Evolutionary conservation across 139 green algal genomes (phyloP).

Genomic region (Micractinium sp.): DNA sequence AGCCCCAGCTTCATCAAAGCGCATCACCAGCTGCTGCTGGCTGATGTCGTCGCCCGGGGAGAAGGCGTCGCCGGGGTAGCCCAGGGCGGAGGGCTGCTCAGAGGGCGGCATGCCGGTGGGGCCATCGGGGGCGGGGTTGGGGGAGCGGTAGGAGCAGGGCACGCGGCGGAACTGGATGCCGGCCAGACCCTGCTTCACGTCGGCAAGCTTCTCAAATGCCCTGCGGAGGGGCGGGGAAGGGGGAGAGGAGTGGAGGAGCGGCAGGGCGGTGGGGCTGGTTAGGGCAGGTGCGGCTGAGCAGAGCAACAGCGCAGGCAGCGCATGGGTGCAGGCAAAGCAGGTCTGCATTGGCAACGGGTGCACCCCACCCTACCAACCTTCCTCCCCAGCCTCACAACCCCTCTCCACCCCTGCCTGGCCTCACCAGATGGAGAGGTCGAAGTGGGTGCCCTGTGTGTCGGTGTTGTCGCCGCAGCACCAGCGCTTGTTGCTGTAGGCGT

Average conservation of each 20-base stretch:
- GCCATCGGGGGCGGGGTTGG: not conserved
- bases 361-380: not conserved
- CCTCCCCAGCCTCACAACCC: not conserved
- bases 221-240: not conserved
- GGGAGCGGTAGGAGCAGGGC: not conserved
- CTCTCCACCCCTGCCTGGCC: not conserved
- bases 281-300: no score
- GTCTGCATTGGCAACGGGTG: not conserved
- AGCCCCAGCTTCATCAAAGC: constrained; percentile 27
- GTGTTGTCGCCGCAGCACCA: constrained; percentile 53
- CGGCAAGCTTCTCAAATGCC: constrained; percentile 14
- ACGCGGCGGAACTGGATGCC: constrained; percentile 12
- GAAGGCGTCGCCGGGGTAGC: constrained; percentile 5
- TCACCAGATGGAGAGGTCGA: constrained; percentile 47
- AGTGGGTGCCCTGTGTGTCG: constrained; percentile 27
- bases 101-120: constrained; percentile 1
- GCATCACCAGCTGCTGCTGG: constrained; percentile 26
- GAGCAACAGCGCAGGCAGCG: no score
- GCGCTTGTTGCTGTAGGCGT: constrained; percentile 50
- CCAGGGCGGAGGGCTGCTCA: not conserved
- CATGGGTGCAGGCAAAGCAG: no score
- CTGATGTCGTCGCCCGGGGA: not conserved
- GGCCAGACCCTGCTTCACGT: not conserved
- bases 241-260: no score
- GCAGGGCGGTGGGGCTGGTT: no score